Evolutionary conservation across 768 basidiomycete genomes (phyloP).

Genomic region (Podaxis carcinomalis): DNA sequence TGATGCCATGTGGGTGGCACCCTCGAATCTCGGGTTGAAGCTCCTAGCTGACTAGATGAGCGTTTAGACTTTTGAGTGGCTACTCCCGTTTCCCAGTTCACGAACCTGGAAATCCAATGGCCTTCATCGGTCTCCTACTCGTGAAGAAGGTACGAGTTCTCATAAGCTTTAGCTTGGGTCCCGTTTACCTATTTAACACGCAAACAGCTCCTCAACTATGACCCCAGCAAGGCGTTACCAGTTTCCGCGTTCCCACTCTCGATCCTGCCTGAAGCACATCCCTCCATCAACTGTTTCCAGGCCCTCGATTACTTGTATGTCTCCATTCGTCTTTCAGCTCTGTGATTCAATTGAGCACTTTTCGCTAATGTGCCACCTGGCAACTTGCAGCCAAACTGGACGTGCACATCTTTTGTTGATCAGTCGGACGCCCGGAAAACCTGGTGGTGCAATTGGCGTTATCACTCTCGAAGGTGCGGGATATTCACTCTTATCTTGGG

Average conservation of each 20-base stretch:
- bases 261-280: slow-evolving; percentile 85
- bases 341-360: background rate
- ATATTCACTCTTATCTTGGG: background rate
- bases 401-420: slow-evolving; percentile 89
- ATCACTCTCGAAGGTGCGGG: slow-evolving; percentile 77
- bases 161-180: background rate
- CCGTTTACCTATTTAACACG: too few species aligned
- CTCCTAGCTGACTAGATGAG: background rate
- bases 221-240: slow-evolving; percentile 73
- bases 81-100: slow-evolving; percentile 94
- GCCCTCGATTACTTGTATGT: slow-evolving; percentile 87
- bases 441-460: slow-evolving; percentile 86
- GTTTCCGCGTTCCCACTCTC: slow-evolving; percentile 75
- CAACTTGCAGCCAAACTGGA: slow-evolving; percentile 74
- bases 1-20: slow-evolving; percentile 55
- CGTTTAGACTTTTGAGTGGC: slow-evolving; percentile 63
- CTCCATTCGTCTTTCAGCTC: background rate
- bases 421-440: slow-evolving; percentile 74
- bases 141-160: slow-evolving; percentile 64
- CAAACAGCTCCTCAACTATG: slow-evolving; percentile 76
- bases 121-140: slow-evolving; percentile 79
- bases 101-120: slow-evolving; percentile 56
- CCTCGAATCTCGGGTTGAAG: background rate
- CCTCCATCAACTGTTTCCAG: slow-evolving; percentile 91
- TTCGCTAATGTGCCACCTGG: background rate